These are phyloP conservation scores for Claviceps arundinis DNA, from an alignment of 2,329 filamentous ascomycete genomes.

Conservation along the genomic window DNA sequence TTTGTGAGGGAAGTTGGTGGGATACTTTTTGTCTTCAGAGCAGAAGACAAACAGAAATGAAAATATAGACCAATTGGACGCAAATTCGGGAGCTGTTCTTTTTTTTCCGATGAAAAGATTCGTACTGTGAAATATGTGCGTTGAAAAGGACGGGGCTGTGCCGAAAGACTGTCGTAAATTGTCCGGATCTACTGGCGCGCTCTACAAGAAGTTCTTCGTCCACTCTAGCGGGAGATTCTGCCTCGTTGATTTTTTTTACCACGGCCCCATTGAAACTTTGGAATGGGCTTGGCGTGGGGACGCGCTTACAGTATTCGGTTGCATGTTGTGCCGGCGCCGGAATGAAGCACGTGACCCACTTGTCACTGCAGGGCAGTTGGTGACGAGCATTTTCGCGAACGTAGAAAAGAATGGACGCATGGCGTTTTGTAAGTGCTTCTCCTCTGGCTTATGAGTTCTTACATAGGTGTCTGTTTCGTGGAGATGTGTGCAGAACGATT, in stretches of 20 bases:
- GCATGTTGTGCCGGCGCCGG: constrained; percentile 20
- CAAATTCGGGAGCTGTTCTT: not conserved
- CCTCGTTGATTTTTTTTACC: constrained; percentile 19
- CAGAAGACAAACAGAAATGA: not conserved
- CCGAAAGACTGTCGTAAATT: not conserved
- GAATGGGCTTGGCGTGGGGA: constrained; percentile 12
- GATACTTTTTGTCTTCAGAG: not conserved
- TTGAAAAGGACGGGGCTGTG: constrained; percentile 9
- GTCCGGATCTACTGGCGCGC: not conserved
- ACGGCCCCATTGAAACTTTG: constrained; percentile 17
- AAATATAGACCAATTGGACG: no score
- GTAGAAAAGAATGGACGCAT: not conserved
- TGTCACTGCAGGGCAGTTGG: not conserved
- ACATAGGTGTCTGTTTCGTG: not conserved
- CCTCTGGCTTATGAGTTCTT: no score
- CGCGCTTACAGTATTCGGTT: constrained; percentile 16
- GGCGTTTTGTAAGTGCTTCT: not conserved
- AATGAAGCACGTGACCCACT: constrained; percentile 5
- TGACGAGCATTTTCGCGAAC: not conserved
- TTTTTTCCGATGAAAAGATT: not conserved
- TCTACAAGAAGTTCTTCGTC: not conserved
- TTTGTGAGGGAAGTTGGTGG: not conserved
- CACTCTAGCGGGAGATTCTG: constrained; percentile 11
- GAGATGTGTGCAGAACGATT: not conserved
- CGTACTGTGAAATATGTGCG: no score